Base-by-base conservation (phyloP, 2,329 filamentous ascomycete genomes). In the Aspergillus hiratsukae region DNA sequence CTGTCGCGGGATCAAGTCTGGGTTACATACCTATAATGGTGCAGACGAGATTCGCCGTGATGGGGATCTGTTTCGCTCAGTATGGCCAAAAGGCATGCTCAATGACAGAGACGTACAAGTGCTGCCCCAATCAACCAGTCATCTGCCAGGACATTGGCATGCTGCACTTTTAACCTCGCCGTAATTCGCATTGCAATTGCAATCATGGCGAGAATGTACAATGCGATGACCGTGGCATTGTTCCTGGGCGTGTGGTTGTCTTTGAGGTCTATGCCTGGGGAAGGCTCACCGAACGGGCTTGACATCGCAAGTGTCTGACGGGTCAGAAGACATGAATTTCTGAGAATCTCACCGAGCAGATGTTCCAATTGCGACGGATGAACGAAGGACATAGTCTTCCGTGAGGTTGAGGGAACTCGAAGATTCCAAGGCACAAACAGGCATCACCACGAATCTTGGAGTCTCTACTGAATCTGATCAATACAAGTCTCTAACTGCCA, bases 21-120 rank as follows among this genome's bases (percentile, higher is more conserved):
- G 2, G 19, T 10, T n/a, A 31, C 35, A 19, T 52, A 56, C 56
- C 56, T 27, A 56, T 25, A 17, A 59, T 55, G 51, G 55, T 57
- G 45, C 58, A 59, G 19, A 41, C 19, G 3, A 41, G 37, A 41
- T 41, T 41, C 37, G 37, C 37, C n/a, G 37, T 41, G 17, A 41
- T 17, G 8, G 37, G 17, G 7, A 41, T 19, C 37, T 41, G 37
- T 53, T 27, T 21, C 29, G 25, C 23, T 40, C 11, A 46, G 40
- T 40, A 29, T 21, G 10, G 25, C 41, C 10, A 31, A 31, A 29
- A 11, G 9, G n/a, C 8, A 2, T 37, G 28, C 27, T 9, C 21
- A 10, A 8, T 5, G 21, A 53, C 21, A 11, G 28, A 9, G 9
- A 49, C 52, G 19, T 48, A 55, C 53, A 9, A 55, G 49, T 40